Percentiles rank a stretch among this genome's conserved stretches.
phyloP scores from a whole-genome alignment of 1,139 yeast species.

The Candida freyschussii region DNA sequence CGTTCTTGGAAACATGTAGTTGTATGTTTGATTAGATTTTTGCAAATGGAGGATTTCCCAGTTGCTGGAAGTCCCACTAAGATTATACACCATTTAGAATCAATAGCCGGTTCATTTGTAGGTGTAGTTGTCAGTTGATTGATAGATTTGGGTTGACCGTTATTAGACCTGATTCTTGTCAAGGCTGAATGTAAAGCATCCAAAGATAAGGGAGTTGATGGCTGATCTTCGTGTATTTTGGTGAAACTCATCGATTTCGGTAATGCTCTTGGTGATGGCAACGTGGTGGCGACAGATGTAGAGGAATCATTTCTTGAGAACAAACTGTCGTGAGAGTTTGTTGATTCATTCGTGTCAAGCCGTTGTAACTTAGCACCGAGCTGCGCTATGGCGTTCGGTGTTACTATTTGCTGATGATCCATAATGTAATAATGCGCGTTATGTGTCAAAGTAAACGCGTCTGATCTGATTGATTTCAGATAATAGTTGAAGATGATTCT shows the following conservation, averaged over 20 bases:
- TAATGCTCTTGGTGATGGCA: slow-evolving; percentile 7
- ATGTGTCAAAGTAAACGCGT: no score
- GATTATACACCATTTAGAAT: slow-evolving; percentile 37
- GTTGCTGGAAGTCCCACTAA: slow-evolving; percentile 69
- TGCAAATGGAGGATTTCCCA: slow-evolving; percentile 63
- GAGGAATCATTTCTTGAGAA: slow-evolving; percentile 25
- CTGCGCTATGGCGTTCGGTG: slow-evolving; percentile 2
- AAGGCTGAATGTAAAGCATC: slow-evolving; percentile 18
- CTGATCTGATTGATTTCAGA: no score
- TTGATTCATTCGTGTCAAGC: slow-evolving; percentile 23
- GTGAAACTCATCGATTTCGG: slow-evolving; percentile 19
- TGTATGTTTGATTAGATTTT: slow-evolving; percentile 43
- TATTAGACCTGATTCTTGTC: slow-evolving; percentile 8
- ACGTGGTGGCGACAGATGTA: slow-evolving; percentile 19
- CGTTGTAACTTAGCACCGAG: slow-evolving; percentile 16
- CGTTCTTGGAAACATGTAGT: slow-evolving; percentile 18
- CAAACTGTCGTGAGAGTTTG: slow-evolving; percentile 11
- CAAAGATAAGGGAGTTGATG: slow-evolving; percentile 1
- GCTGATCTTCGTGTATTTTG: slow-evolving; percentile 10
- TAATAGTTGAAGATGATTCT: no score
- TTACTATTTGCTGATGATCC: slow-evolving; percentile 1
- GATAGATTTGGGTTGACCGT: slow-evolving; percentile 18
- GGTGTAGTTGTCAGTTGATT: slow-evolving; percentile 25
- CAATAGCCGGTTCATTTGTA: slow-evolving; percentile 18
- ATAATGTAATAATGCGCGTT: no score